Evolutionary conservation across 1,139 yeast species (phyloP), one percentile per base, ranked within the genome.

Genomic region (Fermentozyma sake): DNA sequence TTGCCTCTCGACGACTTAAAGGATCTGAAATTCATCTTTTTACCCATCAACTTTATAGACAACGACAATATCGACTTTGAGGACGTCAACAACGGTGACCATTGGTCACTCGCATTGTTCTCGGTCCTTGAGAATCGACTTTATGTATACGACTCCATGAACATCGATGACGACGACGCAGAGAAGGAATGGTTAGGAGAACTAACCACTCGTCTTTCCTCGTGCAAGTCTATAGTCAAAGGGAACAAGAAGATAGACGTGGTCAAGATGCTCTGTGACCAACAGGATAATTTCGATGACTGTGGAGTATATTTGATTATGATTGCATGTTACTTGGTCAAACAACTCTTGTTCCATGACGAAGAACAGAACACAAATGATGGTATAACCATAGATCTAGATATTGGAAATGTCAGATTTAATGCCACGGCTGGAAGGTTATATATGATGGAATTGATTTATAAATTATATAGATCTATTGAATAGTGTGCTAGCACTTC

Each of bases 201-300:
- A 16, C 39, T 65, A 28, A 44, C 49, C 10, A 35, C 33, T 12
- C 42, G 60, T 16, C 40, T 64, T 10, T 42, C 44, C 25, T 26
- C 37, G n/a, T 52, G 58, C 25, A 44, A 42, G 18, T 32, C 34
- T 12, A 35, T 55, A 12, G 38, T 50, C 18, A 39, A 38, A 16
- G 27, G 40, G n/a, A 34, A 34, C 18, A 35, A 37, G 16, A 44
- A 44, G 11, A 39, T 64, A 11, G 42, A 48, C 20, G 33, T 61
- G 2, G 31, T 50, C 6, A 41, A 46, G 16, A 49, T 58, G 52
- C 46, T 47, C 23, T 63, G 69, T 29, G 63, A 61, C 37, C 73
- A 67, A 36, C 73, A 67, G 36, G 44, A 52, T 5, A 67, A 67
- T 36, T 63, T 59, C 26, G 72, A 66, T 38, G 73, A 67, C 41